A percentile compares a stretch with the other conserved stretches of the same genome.
Conservation (phyloP, 306 rosid genomes). For the Trifolium fragiferum region DNA sequence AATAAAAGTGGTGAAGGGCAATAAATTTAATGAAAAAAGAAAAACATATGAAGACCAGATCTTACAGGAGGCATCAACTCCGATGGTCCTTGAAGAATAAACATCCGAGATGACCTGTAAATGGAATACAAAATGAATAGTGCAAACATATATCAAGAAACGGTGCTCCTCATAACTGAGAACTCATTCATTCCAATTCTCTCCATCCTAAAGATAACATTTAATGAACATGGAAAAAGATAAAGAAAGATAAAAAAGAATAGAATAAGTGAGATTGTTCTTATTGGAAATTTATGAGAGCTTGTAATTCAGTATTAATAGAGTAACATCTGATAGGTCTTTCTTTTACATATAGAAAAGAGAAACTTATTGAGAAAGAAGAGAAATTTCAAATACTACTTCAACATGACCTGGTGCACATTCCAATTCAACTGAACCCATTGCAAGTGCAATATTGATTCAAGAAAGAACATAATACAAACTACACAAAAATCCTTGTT, state of each 20-base stretch:
- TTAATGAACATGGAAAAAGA: neutral
- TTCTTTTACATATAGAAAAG: neutral
- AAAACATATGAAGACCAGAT: constrained; percentile 18
- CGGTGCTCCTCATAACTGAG: constrained; percentile 7
- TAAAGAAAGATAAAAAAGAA: neutral
- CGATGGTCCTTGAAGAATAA: constrained; percentile 91
- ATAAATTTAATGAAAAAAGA: constrained; percentile 8
- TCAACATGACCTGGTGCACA: neutral
- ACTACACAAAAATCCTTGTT: constrained; percentile 13
- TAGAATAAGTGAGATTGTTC: constrained; percentile 1
- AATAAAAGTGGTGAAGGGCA: constrained; percentile 12
- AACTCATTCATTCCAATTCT: constrained; percentile 23
- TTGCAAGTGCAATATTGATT: neutral
- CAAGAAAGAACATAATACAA: constrained; percentile 10
- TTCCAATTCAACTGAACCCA: constrained; percentile 6
- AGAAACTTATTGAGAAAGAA: constrained; percentile 2
- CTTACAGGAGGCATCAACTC: constrained; percentile 92
- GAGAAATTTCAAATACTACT: constrained; percentile 15
- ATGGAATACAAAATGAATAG: constrained; percentile 37
- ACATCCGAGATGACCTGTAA: constrained; percentile 87
- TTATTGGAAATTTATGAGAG: constrained; percentile 2
- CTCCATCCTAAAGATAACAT: constrained; percentile 11
- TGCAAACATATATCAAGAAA: constrained; percentile 34
- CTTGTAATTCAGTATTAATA: neutral
- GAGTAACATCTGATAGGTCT: constrained; percentile 3